Evolutionary conservation across 2,329 filamentous ascomycete species (phyloP).

Genomic region (Fusarium ambrosium): DNA sequence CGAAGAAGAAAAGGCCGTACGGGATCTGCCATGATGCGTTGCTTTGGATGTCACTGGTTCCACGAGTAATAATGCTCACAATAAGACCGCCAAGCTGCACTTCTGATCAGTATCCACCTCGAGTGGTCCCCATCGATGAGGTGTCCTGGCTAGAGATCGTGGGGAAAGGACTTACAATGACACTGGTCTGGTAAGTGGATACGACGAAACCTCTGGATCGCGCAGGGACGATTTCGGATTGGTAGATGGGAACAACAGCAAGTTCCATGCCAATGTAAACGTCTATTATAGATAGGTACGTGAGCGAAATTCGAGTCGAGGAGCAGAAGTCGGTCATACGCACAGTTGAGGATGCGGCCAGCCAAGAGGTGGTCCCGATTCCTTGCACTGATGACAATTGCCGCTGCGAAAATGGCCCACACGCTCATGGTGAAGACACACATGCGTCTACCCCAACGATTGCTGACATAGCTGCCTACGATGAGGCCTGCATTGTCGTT

Average conservation of each 20-base stretch:
- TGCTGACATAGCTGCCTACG: conserved; percentile 49
- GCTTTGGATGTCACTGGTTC: conserved; percentile 45
- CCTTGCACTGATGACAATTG: conserved; percentile 49
- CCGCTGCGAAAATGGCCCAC: conserved; percentile 51
- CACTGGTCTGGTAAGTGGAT: conserved; percentile 9
- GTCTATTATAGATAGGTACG: too few species aligned
- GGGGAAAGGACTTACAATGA: conserved; percentile 14
- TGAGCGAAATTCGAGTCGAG: too few species aligned
- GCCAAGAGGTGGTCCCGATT: conserved; percentile 50
- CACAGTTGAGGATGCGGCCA: conserved; percentile 49
- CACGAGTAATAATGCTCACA: conserved; percentile 42
- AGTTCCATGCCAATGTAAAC: conserved; percentile 57
- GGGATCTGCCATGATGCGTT: conserved; percentile 52
- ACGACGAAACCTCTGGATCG: conserved; percentile 49
- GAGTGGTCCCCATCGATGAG: not conserved
- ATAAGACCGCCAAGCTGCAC: conserved; percentile 32
- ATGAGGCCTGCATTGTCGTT: not conserved
- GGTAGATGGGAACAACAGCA: conserved; percentile 51
- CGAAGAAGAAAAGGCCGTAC: conserved; percentile 50
- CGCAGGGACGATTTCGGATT: conserved; percentile 50
- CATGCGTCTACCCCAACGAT: conserved; percentile 50
- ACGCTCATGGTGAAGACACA: conserved; percentile 54
- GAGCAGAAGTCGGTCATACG: too few species aligned
- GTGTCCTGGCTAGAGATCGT: not conserved
- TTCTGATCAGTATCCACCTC: not conserved